Base-by-base conservation (phyloP, 2,329 filamentous ascomycete species). In the Talaromyces verruculosus region DNA sequence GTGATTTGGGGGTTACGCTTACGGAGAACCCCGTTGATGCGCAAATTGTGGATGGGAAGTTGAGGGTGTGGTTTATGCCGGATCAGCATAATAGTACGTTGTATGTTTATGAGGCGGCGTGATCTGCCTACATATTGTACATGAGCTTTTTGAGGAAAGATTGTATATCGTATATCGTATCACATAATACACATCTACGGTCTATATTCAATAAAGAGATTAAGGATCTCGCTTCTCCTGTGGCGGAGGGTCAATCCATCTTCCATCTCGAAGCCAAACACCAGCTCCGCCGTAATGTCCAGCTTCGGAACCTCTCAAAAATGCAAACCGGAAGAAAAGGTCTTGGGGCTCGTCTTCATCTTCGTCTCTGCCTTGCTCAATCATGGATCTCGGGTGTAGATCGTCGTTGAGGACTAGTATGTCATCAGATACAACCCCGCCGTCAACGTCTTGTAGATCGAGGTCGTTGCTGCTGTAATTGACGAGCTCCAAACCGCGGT, bases 11-110 rank as follows among this genome's bases (percentile, higher is more conserved):
- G 1, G 75, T 74, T 1, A 68, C 78, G 6, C 70, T 84, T 67
- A 83, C 82, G 7, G 78, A 83, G 76, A 84, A 84, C 66, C 82
- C 83, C 2, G 76, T 84, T 67, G 82, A 84, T 63, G 78, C 80
- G 2, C 76, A 77, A 10, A 72, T 84, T 3, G 76, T 80, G 11
- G 73, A 81, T 62, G 82, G 81, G 1, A 79, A 75, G 68, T 63
- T 84, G 74, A 74, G 82, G 65, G 69, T 84, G 30, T 83, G 82
- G 68, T 82, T 81, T 67, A 69, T 83, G 67, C 82, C 83, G 1
- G 82, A 84, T 68, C 80, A 83, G 71, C 75, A 77, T 55, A 79
- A 81, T 58, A 79, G 79, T 45, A 82, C 79, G 3, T 65, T 85
- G 65, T 84, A 83, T 69, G 75, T 82, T 0, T 83, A 82, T 67